Evolutionary conservation across 2,329 filamentous ascomycete genomes (phyloP).

Genomic region (Fusarium xylarioides): DNA sequence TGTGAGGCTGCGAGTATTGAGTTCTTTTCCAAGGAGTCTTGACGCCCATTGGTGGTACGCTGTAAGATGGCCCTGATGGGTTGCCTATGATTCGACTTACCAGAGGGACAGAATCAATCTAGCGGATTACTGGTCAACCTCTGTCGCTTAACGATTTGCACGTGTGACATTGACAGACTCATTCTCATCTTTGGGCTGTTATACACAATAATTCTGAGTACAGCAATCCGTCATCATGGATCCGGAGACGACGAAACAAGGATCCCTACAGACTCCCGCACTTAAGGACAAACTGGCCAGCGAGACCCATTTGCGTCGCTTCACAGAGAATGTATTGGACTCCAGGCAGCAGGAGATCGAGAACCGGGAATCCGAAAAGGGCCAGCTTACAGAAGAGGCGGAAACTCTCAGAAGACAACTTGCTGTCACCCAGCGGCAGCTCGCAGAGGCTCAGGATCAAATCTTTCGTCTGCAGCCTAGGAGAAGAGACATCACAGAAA

Average conservation of each 20-base stretch:
- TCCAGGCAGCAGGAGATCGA: conserved; percentile 49
- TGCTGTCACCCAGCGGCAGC: conserved; percentile 42
- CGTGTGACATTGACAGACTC: conserved; percentile 14
- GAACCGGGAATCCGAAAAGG: conserved; percentile 43
- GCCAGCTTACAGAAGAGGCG: conserved; percentile 41
- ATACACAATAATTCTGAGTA: conserved; percentile 10
- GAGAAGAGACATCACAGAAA: conserved; percentile 49
- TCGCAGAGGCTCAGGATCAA: conserved; percentile 46
- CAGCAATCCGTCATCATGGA: conserved; percentile 29
- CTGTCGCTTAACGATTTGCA: conserved; percentile 12
- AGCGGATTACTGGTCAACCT: conserved; percentile 4
- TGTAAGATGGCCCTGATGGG: conserved; percentile 19
- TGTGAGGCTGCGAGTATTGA: conserved; percentile 35
- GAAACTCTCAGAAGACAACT: conserved; percentile 46
- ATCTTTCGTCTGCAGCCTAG: conserved; percentile 46
- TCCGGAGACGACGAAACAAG: conserved; percentile 15
- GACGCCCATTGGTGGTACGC: conserved; percentile 13
- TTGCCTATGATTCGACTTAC: conserved; percentile 14
- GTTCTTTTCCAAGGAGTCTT: conserved; percentile 30
- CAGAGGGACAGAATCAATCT: conserved; percentile 1
- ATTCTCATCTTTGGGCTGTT: neutral
- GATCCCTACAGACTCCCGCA: conserved; percentile 19
- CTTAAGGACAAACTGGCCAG: conserved; percentile 44
- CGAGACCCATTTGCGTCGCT: conserved; percentile 47
- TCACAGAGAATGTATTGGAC: conserved; percentile 50